Conservation (phyloP, 2,329 filamentous ascomycete species). For the Hansfordia pulvinata region DNA sequence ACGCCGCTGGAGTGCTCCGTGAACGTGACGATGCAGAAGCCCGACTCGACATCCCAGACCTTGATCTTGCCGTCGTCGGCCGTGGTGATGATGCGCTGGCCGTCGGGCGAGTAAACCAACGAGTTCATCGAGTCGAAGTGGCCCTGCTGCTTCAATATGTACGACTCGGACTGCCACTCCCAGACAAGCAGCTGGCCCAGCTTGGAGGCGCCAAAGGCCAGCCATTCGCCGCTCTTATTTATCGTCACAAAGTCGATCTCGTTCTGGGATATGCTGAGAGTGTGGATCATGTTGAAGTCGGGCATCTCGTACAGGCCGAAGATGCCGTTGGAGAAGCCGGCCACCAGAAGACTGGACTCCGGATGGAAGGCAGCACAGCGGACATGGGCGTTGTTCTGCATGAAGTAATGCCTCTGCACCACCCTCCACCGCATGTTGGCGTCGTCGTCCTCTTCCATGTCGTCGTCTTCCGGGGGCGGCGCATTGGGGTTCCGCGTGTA, state of each 20-base stretch:
- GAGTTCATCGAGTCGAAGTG: constrained; percentile 95
- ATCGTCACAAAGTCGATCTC: constrained; percentile 92
- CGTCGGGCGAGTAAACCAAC: constrained; percentile 84
- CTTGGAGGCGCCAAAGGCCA: constrained; percentile 92
- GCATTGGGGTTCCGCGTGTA: constrained; percentile 52
- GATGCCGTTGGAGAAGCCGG: constrained; percentile 86
- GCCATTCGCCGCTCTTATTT: constrained; percentile 90
- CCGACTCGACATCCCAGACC: constrained; percentile 92
- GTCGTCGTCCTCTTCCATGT: constrained; percentile 45
- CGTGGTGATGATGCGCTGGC: constrained; percentile 82
- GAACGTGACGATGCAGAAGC: constrained; percentile 96
- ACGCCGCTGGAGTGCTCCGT: constrained; percentile 93
- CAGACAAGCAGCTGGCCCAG: constrained; percentile 93
- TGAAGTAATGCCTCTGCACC: constrained; percentile 81
- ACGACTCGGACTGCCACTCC: constrained; percentile 99
- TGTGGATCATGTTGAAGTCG: constrained; percentile 91
- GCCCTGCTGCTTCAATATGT: constrained; percentile 95
- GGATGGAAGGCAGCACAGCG: constrained; percentile 86
- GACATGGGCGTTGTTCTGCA: constrained; percentile 77
- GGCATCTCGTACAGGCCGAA: constrained; percentile 95
- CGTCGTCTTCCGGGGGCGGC: constrained; percentile 35
- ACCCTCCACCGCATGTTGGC: constrained; percentile 79
- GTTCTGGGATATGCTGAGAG: constrained; percentile 84
- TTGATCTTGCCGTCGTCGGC: constrained; percentile 98
- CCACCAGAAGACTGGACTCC: constrained; percentile 80